phyloP scores from a whole-genome alignment of 2,329 filamentous ascomycete genomes.

The Fusarium phyllophilum region DNA sequence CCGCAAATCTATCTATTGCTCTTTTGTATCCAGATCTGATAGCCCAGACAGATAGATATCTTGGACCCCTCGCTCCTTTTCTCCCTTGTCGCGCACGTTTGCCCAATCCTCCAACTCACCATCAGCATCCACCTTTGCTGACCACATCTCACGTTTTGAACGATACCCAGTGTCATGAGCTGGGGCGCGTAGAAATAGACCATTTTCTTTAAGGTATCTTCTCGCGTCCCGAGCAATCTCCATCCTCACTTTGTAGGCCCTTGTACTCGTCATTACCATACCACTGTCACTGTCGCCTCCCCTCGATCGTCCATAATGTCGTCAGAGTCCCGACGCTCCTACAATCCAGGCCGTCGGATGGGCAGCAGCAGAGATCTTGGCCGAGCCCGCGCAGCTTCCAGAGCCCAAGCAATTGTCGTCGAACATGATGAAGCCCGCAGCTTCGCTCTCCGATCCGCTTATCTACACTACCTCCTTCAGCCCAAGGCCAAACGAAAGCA shows the following conservation, averaged over 20 bases:
- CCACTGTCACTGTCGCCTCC: conserved; percentile 20
- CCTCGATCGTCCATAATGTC: conserved; percentile 55
- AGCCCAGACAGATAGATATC: not conserved
- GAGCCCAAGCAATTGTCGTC: conserved; percentile 59
- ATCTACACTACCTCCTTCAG: conserved; percentile 91
- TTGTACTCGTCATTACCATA: conserved; percentile 10
- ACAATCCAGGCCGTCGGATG: conserved; percentile 57
- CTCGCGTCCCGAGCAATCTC: conserved; percentile 44
- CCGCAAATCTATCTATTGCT: conserved; percentile 28
- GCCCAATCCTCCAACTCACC: conserved; percentile 12
- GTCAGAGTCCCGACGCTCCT: conserved; percentile 60
- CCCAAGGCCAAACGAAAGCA: conserved; percentile 90
- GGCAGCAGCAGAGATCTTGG: conserved; percentile 55
- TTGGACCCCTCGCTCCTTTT: conserved; percentile 26
- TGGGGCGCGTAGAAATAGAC: conserved; percentile 39
- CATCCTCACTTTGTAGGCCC: conserved; percentile 12
- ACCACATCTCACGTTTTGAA: conserved; percentile 18
- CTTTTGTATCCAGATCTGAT: conserved; percentile 1
- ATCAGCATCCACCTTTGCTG: conserved; percentile 30
- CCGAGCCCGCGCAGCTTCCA: conserved; percentile 58
- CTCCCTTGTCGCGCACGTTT: conserved; percentile 27
- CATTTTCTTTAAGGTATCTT: conserved; percentile 41
- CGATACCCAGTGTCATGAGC: conserved; percentile 44
- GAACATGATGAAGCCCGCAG: conserved; percentile 86
- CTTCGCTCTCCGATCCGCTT: conserved; percentile 90